Percentiles rank a stretch among this genome's conserved stretches.
phyloP scores from a whole-genome alignment of 2,329 filamentous ascomycete genomes.

The Apiospora saccharicola region DNA sequence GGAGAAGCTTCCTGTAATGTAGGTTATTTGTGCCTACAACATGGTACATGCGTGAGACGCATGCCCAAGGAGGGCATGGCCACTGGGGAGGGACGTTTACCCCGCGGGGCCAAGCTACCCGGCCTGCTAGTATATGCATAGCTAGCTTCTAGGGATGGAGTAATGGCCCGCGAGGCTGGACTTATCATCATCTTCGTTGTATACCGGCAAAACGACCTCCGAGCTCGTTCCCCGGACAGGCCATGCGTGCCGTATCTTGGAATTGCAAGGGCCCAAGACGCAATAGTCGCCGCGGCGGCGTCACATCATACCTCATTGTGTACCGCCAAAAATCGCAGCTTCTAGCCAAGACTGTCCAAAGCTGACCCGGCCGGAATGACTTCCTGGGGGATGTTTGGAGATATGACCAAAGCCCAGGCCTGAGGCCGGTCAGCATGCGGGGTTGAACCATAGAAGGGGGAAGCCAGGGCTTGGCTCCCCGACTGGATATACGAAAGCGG shows the following conservation, averaged over 20 bases:
- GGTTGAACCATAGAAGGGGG: constrained; percentile 12
- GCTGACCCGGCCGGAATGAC: not conserved
- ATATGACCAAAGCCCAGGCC: constrained; percentile 22
- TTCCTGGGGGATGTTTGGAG: constrained; percentile 17
- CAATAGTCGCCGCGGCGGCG: not conserved
- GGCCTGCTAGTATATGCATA: constrained; percentile 11
- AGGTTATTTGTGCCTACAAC: not conserved
- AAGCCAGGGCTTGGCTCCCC: not conserved
- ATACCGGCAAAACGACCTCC: not conserved
- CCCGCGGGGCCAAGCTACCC: constrained; percentile 10
- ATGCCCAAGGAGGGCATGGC: constrained; percentile 1
- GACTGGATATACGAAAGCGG: constrained; percentile 18
- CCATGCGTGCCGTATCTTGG: not conserved
- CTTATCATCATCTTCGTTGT: not conserved
- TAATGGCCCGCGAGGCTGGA: not conserved
- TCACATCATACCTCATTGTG: not conserved
- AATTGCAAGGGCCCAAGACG: not conserved
- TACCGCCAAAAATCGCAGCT: not conserved
- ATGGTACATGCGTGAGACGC: constrained; percentile 7
- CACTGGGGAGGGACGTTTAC: not conserved
- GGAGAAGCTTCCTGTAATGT: not conserved
- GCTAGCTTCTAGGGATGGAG: not conserved
- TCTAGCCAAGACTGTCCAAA: not conserved
- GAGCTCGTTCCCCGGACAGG: not conserved
- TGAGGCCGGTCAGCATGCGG: constrained; percentile 12